phyloP scores from a whole-genome alignment of 495 filamentous ascomycete genomes.

The Letharia columbiana region DNA sequence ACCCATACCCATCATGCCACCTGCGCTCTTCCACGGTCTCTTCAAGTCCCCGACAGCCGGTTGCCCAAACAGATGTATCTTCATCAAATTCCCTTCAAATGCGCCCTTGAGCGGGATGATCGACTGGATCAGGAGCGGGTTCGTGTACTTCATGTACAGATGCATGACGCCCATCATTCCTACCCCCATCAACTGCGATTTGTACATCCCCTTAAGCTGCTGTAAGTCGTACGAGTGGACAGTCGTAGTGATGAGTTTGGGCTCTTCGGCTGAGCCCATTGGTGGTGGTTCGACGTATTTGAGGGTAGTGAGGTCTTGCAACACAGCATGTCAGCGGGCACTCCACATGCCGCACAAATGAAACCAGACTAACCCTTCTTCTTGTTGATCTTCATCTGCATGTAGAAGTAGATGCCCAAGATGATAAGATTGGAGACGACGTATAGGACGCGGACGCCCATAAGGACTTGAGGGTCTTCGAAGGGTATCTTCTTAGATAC shows the following conservation, averaged over 20 bases:
- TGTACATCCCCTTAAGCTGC: conserved; percentile 75
- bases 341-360: background rate
- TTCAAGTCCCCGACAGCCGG: conserved; percentile 87
- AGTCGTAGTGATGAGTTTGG: conserved; percentile 92
- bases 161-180: conserved; percentile 99
- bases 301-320: conserved; percentile 83
- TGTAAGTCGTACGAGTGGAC: conserved; percentile 82
- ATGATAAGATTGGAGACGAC: conserved; percentile 85
- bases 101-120: conserved; percentile 96
- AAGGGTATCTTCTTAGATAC: conserved; percentile 91
- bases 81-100: conserved; percentile 86
- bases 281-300: conserved; percentile 95
- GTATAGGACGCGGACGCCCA: conserved; percentile 74
- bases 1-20: conserved; percentile 68
- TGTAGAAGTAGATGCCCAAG: conserved; percentile 69
- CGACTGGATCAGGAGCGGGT: conserved; percentile 95
- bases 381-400: conserved; percentile 70
- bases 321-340: background rate
- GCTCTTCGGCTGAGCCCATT: conserved; percentile 85
- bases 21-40: conserved; percentile 84
- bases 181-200: conserved; percentile 85
- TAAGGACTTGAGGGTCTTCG: conserved; percentile 81
- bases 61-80: conserved; percentile 87
- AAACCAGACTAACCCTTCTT: conserved; percentile 71
- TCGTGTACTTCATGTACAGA: conserved; percentile 98